A percentile compares a stretch with the other conserved stretches of the same genome.
Evolutionary conservation across 352 stramenopile species (phyloP).

Genomic region (Globisporangium alternatum): DNA sequence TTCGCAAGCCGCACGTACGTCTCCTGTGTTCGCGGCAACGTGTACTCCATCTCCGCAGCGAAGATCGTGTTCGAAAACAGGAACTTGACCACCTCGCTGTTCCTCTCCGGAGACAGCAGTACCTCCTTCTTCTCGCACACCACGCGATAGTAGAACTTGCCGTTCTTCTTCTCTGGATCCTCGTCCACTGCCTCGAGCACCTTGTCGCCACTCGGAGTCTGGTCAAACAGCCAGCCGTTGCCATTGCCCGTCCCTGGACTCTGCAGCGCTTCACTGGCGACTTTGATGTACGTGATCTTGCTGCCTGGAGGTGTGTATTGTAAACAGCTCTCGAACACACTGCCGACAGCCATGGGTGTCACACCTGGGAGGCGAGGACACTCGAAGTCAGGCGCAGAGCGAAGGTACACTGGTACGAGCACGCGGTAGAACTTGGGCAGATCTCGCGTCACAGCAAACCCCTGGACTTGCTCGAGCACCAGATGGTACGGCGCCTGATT

Average conservation of each 20-base stretch:
- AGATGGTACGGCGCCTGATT: constrained; percentile 42
- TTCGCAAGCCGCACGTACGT: constrained; percentile 73
- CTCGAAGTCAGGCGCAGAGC: constrained; percentile 74
- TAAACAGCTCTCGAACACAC: constrained; percentile 76
- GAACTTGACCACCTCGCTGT: constrained; percentile 61
- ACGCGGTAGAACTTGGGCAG: constrained; percentile 78
- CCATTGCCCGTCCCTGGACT: constrained; percentile 34
- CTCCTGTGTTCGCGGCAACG: constrained; percentile 62
- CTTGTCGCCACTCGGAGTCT: constrained; percentile 59
- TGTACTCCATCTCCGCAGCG: constrained; percentile 79
- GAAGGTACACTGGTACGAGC: constrained; percentile 59
- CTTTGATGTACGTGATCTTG: constrained; percentile 79
- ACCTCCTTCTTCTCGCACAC: constrained; percentile 67
- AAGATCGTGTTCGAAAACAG: constrained; percentile 72
- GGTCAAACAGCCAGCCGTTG: constrained; percentile 68
- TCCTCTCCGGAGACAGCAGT: constrained; percentile 65
- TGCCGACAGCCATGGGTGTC: constrained; percentile 54
- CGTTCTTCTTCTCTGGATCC: constrained; percentile 74
- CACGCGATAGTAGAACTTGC: constrained; percentile 83
- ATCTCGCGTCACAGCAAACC: constrained; percentile 63
- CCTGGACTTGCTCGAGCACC: constrained; percentile 68
- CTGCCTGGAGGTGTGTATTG: constrained; percentile 78
- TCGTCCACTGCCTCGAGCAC: constrained; percentile 70
- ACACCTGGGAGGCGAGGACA: constrained; percentile 67
- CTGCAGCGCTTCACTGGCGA: constrained; percentile 47